Percentiles rank a stretch among this genome's conserved stretches.
These are phyloP conservation scores for Cercospora sp. DNA, from an alignment of 2,329 filamentous ascomycete genomes.

Conservation along the genomic window DNA sequence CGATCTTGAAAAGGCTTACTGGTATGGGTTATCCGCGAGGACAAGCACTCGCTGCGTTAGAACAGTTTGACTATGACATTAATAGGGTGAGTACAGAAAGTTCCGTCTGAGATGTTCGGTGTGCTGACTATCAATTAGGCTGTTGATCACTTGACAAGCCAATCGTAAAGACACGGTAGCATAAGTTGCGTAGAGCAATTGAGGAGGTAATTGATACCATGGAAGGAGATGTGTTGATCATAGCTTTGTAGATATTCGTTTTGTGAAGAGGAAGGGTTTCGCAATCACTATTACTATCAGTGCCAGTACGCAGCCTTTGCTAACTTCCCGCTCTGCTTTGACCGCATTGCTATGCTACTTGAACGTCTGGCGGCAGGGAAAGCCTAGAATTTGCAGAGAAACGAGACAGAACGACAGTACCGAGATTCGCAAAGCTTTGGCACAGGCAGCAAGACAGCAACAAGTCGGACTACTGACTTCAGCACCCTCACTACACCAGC, in stretches of 20 bases:
- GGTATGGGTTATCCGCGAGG: conserved; percentile 81
- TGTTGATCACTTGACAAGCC: conserved; percentile 29
- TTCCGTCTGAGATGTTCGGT: background rate
- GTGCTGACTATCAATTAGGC: conserved; percentile 18
- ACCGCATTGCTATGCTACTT: background rate
- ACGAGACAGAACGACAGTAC: background rate
- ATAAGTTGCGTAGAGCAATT: background rate
- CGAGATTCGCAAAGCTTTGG: background rate
- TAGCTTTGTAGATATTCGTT: background rate
- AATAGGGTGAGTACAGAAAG: conserved; percentile 69
- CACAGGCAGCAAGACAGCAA: background rate
- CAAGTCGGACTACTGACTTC: background rate
- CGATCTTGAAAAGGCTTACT: conserved; percentile 84
- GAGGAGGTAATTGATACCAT: conserved; percentile 1
- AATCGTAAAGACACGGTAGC: background rate
- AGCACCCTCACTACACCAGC: background rate
- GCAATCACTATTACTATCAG: background rate
- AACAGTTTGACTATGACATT: conserved; percentile 95
- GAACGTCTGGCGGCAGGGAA: background rate
- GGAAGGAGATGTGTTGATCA: background rate
- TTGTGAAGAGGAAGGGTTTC: background rate
- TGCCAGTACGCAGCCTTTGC: background rate
- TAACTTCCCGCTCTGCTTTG: background rate
- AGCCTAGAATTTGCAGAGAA: background rate
- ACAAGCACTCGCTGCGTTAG: conserved; percentile 75